phyloP scores from a whole-genome alignment of 148 eudicot species.

The Nepenthes mirabilis region DNA sequence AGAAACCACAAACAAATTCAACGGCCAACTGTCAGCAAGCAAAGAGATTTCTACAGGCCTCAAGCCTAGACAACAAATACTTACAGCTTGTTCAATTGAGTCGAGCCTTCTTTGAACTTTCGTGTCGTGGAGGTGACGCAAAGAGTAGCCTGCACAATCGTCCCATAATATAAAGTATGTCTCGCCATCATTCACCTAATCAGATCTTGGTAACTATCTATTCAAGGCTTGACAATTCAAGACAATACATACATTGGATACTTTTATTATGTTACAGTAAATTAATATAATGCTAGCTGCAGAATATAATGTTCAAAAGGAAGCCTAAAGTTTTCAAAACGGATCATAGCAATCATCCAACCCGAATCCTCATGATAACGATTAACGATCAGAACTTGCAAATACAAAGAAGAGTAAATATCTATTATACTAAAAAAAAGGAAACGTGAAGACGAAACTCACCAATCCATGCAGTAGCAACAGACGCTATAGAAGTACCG shows the following conservation, averaged over 20 bases:
- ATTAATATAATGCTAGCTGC: too few species aligned
- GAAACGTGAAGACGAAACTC: constrained; percentile 3
- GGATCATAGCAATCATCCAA: too few species aligned
- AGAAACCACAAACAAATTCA: background rate
- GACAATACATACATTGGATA: too few species aligned
- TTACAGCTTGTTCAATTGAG: constrained; percentile 75
- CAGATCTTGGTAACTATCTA: background rate
- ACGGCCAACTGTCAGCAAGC: background rate
- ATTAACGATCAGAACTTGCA: background rate
- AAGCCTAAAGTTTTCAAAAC: too few species aligned
- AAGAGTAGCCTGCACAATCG: constrained; percentile 62
- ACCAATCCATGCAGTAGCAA: constrained; percentile 85
- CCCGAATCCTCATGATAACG: too few species aligned
- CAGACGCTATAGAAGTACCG: constrained; percentile 71
- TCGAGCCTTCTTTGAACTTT: constrained; percentile 67
- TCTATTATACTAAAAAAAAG: background rate
- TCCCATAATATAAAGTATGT: constrained; percentile 1
- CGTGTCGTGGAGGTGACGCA: constrained; percentile 74
- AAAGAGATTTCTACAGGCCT: background rate
- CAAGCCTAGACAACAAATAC: constrained; percentile 13
- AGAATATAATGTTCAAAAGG: too few species aligned
- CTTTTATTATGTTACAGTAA: too few species aligned
- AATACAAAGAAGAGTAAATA: background rate
- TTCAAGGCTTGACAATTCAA: background rate
- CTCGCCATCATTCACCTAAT: background rate